Evolutionary conservation across 2,329 filamentous ascomycete species (phyloP).

Genomic region (Exophiala spinifera): DNA sequence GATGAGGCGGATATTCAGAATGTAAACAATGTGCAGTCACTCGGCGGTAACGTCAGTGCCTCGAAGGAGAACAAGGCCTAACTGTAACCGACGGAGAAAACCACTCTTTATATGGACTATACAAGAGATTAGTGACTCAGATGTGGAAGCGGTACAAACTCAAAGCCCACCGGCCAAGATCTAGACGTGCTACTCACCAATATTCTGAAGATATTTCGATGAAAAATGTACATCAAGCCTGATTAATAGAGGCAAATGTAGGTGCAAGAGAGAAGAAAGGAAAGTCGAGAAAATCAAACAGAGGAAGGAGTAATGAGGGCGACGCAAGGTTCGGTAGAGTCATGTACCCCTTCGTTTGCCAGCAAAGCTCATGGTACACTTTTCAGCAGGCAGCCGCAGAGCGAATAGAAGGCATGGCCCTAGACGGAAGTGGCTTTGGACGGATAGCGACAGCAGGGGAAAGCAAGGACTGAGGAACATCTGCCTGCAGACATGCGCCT

Average conservation of each 20-base stretch:
- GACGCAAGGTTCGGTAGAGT: conserved; percentile 27
- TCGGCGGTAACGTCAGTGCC: no score
- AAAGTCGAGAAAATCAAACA: conserved; percentile 26
- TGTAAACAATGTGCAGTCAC: not conserved
- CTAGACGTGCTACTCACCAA: conserved; percentile 13
- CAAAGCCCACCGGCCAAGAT: not conserved
- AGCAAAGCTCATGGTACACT: conserved; percentile 28
- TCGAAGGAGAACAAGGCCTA: not conserved
- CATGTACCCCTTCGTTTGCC: conserved; percentile 31
- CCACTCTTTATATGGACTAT: not conserved
- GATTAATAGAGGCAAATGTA: conserved; percentile 20
- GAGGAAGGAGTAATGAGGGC: conserved; percentile 17
- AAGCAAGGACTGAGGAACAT: conserved; percentile 23
- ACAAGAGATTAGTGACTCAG: not conserved
- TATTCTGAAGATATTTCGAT: conserved; percentile 22
- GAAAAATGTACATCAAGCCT: conserved; percentile 22
- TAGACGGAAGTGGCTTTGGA: conserved; percentile 20
- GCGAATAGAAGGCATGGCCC: conserved; percentile 27
- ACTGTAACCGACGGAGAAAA: not conserved
- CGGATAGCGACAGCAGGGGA: conserved; percentile 19
- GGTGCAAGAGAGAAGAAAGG: conserved; percentile 20
- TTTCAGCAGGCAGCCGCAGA: conserved; percentile 35
- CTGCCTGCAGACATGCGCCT: conserved; percentile 26
- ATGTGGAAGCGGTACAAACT: not conserved
- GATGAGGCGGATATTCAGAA: not conserved